A percentile compares a stretch with the other conserved stretches of the same genome.
Conservation (phyloP, 345 rosid genomes). For the Populus deltoides region DNA sequence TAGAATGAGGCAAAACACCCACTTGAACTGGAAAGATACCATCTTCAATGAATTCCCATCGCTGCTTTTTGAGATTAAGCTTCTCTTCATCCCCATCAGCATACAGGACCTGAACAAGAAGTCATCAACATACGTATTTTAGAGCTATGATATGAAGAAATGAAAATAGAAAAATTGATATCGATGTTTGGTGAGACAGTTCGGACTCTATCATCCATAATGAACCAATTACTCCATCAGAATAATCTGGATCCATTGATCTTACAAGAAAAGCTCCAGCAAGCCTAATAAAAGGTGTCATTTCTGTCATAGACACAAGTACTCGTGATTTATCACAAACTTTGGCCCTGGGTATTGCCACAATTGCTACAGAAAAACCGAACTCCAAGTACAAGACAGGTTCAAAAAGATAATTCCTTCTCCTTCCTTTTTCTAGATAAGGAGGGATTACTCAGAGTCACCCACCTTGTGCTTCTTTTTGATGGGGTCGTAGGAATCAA, state of each 20-base stretch:
- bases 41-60: slow-evolving; percentile 49
- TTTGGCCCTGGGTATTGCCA: background rate
- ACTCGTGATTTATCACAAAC: slow-evolving; percentile 1
- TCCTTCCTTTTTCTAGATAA: background rate
- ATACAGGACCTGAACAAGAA: slow-evolving; percentile 50
- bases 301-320: slow-evolving; percentile 2
- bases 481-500: slow-evolving; percentile 43
- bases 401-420: background rate
- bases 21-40: slow-evolving; percentile 26
- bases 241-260: background rate
- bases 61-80: slow-evolving; percentile 51
- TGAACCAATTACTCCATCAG: slow-evolving; percentile 3
- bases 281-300: slow-evolving; percentile 2
- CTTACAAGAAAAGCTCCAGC: background rate
- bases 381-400: background rate
- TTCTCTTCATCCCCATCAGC: slow-evolving; percentile 67
- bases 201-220: background rate
- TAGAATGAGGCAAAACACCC: slow-evolving; percentile 14
- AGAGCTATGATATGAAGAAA: slow-evolving; percentile 8
- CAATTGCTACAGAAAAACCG: background rate
- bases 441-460: slow-evolving; percentile 10
- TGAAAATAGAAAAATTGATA: background rate
- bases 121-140: slow-evolving; percentile 1
- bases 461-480: slow-evolving; percentile 62
- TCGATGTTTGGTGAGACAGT: background rate